Evolutionary conservation across 805 yeast species (phyloP), one percentile per base, ranked within the genome.

Genomic region (Teunomyces stri): DNA sequence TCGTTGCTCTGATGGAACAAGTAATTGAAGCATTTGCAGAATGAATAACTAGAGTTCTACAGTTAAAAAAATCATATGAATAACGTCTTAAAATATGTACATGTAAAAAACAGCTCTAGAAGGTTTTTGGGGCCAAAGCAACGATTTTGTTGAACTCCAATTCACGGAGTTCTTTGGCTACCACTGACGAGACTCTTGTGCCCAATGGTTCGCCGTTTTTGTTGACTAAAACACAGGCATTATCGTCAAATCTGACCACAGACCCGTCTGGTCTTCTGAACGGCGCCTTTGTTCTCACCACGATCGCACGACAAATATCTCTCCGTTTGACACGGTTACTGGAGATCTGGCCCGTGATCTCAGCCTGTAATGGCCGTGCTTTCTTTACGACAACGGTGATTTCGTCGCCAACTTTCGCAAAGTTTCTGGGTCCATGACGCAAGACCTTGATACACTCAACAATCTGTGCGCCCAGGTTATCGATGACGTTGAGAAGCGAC

Each of bases 401-500:
- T 65, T 84, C 86, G 68, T 94, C 99, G 41, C 99, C 97, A 21
- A 90, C 82, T 46, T 78, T 73, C 28, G 96, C 98, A 54, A 83
- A 85, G 61, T 85, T 85, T 64, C 78, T 82, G 27, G 96, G 96
- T 2, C 86, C 82, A 62, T 94, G 96, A 52, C 96, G 83, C 54
- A 94, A 75, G 12, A 94, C 97, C 68, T 92, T 92, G 75, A 94
- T 90, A 67, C 98, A 94, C 69, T 94, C 98, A 12, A 87, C 98
- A 51, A 90, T 69, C 65, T 87, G 88, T 3, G 97, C 99, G 25
- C 98, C 96, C 18, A 96, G 86, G 76, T 92, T 92, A 70, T 92
- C 99, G 52, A 92, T 88, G 54, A 91, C 96, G 65, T 87, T 91
- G 46, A 90, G 71, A 67, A 94, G 74, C 12, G 96, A 76, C 73